Base-by-base conservation (phyloP, 331 rosid genomes). In the Prunus yedoensis region DNA sequence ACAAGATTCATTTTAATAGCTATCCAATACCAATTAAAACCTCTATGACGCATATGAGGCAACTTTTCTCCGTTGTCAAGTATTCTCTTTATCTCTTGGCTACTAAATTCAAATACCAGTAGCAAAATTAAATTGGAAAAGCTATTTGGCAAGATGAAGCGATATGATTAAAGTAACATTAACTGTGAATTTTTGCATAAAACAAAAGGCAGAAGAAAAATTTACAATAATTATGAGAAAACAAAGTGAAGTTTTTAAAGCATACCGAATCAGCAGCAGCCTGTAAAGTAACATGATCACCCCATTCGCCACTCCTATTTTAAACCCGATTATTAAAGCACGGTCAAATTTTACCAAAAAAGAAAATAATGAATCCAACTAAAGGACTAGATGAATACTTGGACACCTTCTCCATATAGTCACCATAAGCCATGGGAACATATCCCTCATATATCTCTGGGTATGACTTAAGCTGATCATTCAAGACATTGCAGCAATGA, bases 181-280 rank as follows among this genome's bases (percentile, higher is more conserved):
- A 15, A 50, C 18, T 25, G 27, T 25, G 4, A 50, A 16, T 15
- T 45, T 15, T 14, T 14, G 4, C 72, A 67, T 23, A 30, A 67
- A 67, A 46, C 14, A 49, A 43, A 67, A 27, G 3, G 23, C 17
- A 25, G 27, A 70, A 30, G 1, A 49, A 9, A 50, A 12, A 10
- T 27, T 27, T 28, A 52, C 25, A 13, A 3, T 17, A 30, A 69
- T 7, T 17, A 52, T n/a, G n/a, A 41, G 25, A 28, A 64, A 64
- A 28, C 28, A 27, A 27, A 27, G 16, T 4, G 11, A 82, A 65
- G 74, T 58, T 49, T 58, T 25, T 16, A 69, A 70, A 61, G 62
- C 84, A 70, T 85, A 88, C 91, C 70, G 77, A 78, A 74, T 88
- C 89, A 54, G 91, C 89, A 70, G 91, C 89, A 68, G 89, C 91